A percentile compares a stretch with the other conserved stretches of the same genome.
Evolutionary conservation across 78 protist species (phyloP).

Genomic region (Capsaspora owczarzaki): DNA sequence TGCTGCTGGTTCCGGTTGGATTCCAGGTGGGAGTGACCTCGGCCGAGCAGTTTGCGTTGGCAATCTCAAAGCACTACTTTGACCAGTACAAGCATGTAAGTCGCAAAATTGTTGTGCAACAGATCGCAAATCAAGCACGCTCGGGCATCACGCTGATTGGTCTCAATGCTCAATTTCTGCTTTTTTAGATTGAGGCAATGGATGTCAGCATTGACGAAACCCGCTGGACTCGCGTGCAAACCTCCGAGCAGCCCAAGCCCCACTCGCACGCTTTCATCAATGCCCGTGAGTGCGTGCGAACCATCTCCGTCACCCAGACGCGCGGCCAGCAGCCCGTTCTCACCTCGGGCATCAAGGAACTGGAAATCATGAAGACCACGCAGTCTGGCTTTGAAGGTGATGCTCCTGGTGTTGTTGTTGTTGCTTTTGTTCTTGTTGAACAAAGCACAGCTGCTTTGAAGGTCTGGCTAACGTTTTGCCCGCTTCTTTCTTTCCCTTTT

Average conservation of each 20-base stretch:
- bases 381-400: constrained; percentile 49
- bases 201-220: constrained; percentile 30
- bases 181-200: not conserved
- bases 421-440: too few species aligned
- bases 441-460: too few species aligned
- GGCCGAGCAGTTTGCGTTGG: not conserved
- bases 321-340: not conserved
- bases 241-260: not conserved
- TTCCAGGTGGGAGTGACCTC: not conserved
- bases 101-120: not conserved
- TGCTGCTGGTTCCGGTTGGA: too few species aligned
- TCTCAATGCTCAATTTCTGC: too few species aligned
- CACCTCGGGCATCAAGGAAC: constrained; percentile 34
- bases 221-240: constrained; percentile 42
- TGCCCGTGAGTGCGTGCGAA: constrained; percentile 35
- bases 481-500: not conserved
- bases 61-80: not conserved
- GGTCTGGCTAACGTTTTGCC: too few species aligned
- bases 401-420: too few species aligned
- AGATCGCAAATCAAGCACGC: not conserved
- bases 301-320: not conserved
- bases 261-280: constrained; percentile 48
- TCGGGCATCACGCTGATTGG: too few species aligned
- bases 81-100: not conserved
- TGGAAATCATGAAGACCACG: constrained; percentile 53